A percentile compares a stretch with the other conserved stretches of the same genome.
phyloP scores from a whole-genome alignment of 2,329 filamentous ascomycete species.

The Ophiostoma sp. region DNA sequence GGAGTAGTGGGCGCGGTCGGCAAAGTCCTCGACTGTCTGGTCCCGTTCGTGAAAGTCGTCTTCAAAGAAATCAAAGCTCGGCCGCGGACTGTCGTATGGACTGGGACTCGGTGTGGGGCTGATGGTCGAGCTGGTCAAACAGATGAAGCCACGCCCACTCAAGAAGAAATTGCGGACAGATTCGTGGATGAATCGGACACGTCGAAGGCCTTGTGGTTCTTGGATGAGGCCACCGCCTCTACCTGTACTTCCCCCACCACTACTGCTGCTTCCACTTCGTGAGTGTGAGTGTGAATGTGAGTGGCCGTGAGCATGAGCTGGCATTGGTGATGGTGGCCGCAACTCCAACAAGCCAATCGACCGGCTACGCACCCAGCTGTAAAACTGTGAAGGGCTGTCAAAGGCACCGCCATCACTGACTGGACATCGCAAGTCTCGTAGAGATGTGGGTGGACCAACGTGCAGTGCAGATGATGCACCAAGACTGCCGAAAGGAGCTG shows the following conservation, averaged over 20 bases:
- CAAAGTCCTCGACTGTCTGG: conserved; percentile 30
- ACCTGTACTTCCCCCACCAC: background rate
- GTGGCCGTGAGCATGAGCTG: conserved; percentile 10
- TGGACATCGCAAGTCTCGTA: conserved; percentile 31
- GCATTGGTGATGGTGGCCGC: conserved; percentile 30
- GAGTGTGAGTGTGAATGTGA: background rate
- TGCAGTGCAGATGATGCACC: conserved; percentile 31
- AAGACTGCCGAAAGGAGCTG: background rate
- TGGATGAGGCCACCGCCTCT: conserved; percentile 15
- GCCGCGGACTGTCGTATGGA: background rate
- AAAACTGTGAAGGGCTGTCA: conserved; percentile 36
- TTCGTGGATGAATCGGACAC: conserved; percentile 37
- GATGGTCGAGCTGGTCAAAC: conserved; percentile 27
- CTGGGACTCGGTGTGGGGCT: background rate
- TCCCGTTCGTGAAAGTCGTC: background rate
- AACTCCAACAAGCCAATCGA: conserved; percentile 39
- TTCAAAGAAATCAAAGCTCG: background rate
- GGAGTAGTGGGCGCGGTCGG: conserved; percentile 36
- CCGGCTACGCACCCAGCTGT: conserved; percentile 37
- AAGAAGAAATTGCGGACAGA: conserved; percentile 40
- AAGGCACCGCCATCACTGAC: conserved; percentile 30
- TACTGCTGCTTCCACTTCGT: background rate
- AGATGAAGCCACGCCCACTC: conserved; percentile 37
- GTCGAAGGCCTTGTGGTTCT: conserved; percentile 36
- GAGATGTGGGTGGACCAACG: conserved; percentile 33